Evolutionary conservation across 495 filamentous ascomycete species (phyloP).

Genomic region (Penicillium pancosmium): DNA sequence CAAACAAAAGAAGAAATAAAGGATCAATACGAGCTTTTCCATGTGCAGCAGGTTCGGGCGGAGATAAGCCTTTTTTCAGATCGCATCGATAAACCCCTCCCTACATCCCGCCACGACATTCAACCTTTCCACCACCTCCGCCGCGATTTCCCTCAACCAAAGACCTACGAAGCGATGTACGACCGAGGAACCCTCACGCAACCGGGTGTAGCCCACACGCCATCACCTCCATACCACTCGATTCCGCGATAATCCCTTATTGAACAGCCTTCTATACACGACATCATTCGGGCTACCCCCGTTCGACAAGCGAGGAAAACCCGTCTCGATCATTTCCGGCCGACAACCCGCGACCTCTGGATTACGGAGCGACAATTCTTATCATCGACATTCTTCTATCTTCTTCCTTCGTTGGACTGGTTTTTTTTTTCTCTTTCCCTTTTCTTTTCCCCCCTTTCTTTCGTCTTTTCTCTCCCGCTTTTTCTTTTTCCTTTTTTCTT

Average conservation of each 20-base stretch:
- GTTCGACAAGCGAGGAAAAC: conserved; percentile 27
- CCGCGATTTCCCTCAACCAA: conserved; percentile 20
- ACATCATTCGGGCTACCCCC: conserved; percentile 20
- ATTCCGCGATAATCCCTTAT: conserved; percentile 18
- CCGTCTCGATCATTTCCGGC: conserved; percentile 23
- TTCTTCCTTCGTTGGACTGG: conserved; percentile 7
- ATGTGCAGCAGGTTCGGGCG: conserved; percentile 95
- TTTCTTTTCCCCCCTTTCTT: conserved; percentile 12
- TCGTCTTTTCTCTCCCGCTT: conserved; percentile 19
- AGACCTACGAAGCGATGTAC: conserved; percentile 37
- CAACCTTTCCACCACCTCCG: conserved; percentile 23
- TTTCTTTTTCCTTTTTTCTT: conserved; percentile 8
- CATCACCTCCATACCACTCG: conserved; percentile 11
- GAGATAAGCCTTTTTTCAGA: conserved; percentile 63
- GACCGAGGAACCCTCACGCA: conserved; percentile 31
- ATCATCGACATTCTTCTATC: conserved; percentile 13
- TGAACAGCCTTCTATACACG: conserved; percentile 8
- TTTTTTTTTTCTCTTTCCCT: conserved; percentile 19
- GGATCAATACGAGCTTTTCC: conserved; percentile 77
- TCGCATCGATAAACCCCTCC: conserved; percentile 21
- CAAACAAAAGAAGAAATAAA: conserved; percentile 86
- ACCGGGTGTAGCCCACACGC: conserved; percentile 22
- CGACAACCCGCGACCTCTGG: conserved; percentile 25
- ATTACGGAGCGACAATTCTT: conserved; percentile 27
- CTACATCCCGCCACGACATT: conserved; percentile 23